A percentile compares a stretch with the other conserved stretches of the same genome.
phyloP scores from a whole-genome alignment of 2,329 filamentous ascomycete species.

The Microcyclospora tardicrescens region DNA sequence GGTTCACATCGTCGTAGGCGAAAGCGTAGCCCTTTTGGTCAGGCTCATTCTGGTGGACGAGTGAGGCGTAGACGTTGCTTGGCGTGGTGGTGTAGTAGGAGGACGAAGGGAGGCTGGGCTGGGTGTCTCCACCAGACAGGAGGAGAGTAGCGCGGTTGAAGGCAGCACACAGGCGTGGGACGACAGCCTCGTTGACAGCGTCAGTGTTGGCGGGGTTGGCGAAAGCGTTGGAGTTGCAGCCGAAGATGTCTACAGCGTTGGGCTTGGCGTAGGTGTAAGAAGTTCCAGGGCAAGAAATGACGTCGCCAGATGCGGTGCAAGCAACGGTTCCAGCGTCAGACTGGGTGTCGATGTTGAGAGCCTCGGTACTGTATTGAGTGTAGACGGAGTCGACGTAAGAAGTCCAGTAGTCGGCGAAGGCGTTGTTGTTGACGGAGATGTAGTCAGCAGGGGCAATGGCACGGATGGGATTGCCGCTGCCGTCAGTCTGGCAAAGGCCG shows the following conservation, averaged over 20 bases:
- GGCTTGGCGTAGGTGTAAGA: slow-evolving; percentile 42
- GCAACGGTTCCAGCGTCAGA: slow-evolving; percentile 39
- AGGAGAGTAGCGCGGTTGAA: slow-evolving; percentile 63
- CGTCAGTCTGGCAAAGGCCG: slow-evolving; percentile 39
- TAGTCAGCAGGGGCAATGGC: slow-evolving; percentile 30
- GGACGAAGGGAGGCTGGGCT: slow-evolving; percentile 29
- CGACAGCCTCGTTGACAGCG: slow-evolving; percentile 42
- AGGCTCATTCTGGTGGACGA: slow-evolving; percentile 47
- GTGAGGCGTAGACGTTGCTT: slow-evolving; percentile 42
- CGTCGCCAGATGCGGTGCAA: slow-evolving; percentile 32
- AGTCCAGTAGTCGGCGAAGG: slow-evolving; percentile 39
- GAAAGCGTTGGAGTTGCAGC: slow-evolving; percentile 53
- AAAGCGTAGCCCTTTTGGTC: slow-evolving; percentile 54
- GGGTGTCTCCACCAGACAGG: slow-evolving; percentile 31
- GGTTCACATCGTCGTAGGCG: slow-evolving; percentile 56
- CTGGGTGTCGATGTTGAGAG: slow-evolving; percentile 53
- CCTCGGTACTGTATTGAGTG: slow-evolving; percentile 32
- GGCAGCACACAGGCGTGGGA: slow-evolving; percentile 62
- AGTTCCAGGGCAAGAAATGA: slow-evolving; percentile 30
- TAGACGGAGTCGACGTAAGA: slow-evolving; percentile 40
- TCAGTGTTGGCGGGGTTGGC: slow-evolving; percentile 29
- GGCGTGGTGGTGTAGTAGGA: slow-evolving; percentile 33
- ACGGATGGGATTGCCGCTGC: slow-evolving; percentile 24
- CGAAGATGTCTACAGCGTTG: slow-evolving; percentile 51
- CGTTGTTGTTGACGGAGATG: slow-evolving; percentile 28